Conservation (phyloP, 805 yeast species). For the Metschnikowia anglica region DNA sequence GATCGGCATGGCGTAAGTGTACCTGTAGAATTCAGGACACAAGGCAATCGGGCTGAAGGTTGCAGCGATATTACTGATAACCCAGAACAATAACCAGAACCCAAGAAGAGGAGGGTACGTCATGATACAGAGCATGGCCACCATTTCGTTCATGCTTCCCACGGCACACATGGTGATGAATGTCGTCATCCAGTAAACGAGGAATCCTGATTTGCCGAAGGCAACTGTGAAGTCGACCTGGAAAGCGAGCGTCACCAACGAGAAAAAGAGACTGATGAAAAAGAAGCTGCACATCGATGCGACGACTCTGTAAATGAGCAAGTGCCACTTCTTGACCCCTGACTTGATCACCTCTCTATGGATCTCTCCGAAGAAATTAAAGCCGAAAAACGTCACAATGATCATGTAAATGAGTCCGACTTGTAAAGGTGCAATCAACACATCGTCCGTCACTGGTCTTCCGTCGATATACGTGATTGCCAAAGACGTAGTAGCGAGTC, state of each 20-base stretch:
- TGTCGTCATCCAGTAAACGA: conserved; percentile 70
- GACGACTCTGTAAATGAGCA: conserved; percentile 51
- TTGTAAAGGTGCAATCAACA: conserved; percentile 64
- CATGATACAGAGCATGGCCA: conserved; percentile 51
- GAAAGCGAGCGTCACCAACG: conserved; percentile 64
- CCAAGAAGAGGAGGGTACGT: conserved; percentile 64
- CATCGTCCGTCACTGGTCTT: conserved; percentile 50
- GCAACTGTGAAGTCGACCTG: conserved; percentile 58
- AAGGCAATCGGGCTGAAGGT: conserved; percentile 66
- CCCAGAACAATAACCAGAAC: conserved; percentile 71
- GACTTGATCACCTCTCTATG: conserved; percentile 49
- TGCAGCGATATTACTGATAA: conserved; percentile 65
- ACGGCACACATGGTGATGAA: conserved; percentile 72
- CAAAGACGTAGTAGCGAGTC: conserved; percentile 33
- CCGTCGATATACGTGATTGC: conserved; percentile 41
- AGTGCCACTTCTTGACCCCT: conserved; percentile 43
- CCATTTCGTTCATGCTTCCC: conserved; percentile 72
- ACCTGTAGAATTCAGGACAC: conserved; percentile 55
- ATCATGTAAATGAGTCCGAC: conserved; percentile 73
- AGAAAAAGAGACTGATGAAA: conserved; percentile 55
- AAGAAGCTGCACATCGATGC: conserved; percentile 54
- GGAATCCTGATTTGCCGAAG: conserved; percentile 68
- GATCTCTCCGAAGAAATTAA: conserved; percentile 55
- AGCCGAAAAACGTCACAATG: conserved; percentile 70
- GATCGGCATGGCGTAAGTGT: conserved; percentile 69